Evolutionary conservation across 2,329 filamentous ascomycete genomes (phyloP), one percentile per base, ranked within the genome.

Genomic region (Chaetomium sp.): DNA sequence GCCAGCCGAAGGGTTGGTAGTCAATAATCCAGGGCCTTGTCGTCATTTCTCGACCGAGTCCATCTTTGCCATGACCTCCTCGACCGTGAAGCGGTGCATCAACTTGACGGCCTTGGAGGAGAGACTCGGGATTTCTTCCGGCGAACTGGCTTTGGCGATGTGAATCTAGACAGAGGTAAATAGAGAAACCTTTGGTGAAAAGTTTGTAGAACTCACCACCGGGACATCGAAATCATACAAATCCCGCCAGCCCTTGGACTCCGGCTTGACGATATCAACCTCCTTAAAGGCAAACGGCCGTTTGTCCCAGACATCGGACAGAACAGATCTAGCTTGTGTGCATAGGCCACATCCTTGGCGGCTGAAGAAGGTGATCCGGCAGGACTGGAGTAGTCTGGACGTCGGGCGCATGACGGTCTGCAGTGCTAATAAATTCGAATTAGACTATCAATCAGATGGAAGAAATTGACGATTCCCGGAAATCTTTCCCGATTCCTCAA

Each of bases 141-240:
- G 72, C 1, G 75, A 69, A 6, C 70, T 71, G 9, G 73, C 72
- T 62, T 81, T 85, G 72, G 83, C 84, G 58, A 91, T 75, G 57
- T 84, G 81, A 60, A 84, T 81, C 81, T 84, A 51, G 27, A 5
- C 47, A 35, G 3, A 33, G n/a, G 38, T 6, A 9, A 47, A 11
- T 35, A 45, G 19, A 27, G 19, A 27, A 27, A 27, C 19, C 3
- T 27, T 27, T 38, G 41, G 8, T n/a, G 27, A n/a, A 32, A 38
- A 27, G 43, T 27, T 12, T 36, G 12, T 9, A 5, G 1, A 37
- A 70, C 78, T 65, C 74, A 91, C 88, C 66, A 91, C 88, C 0
- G 88, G 88, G 6, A 89, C 88, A 63, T 92, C 88, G 68, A 91
- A 89, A 56, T 91, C 88, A 67, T 92, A 92, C 1, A 90, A 66